phyloP scores from a whole-genome alignment of 768 basidiomycete genomes.

The Asterophora lycoperdoides region DNA sequence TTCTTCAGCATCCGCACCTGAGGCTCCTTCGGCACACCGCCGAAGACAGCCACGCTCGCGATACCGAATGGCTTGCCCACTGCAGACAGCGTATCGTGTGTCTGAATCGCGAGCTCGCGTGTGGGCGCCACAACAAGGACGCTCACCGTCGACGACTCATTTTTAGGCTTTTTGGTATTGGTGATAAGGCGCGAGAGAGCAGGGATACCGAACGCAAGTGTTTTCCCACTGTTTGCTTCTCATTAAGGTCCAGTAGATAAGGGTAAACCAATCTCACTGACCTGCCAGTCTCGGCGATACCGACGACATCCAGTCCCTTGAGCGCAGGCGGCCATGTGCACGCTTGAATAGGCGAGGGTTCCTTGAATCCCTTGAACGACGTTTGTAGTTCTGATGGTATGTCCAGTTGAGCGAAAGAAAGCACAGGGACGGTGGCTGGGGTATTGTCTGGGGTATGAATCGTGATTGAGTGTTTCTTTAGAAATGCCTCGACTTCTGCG shows the following conservation, averaged over 20 bases:
- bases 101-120: conserved; percentile 94
- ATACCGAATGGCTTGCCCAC: conserved; percentile 75
- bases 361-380: conserved; percentile 69
- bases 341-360: conserved; percentile 94
- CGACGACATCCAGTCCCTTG: conserved; percentile 81
- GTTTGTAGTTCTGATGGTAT: conserved; percentile 58
- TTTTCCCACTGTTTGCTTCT: conserved; percentile 71
- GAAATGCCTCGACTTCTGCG: conserved; percentile 56
- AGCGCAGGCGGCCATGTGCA: conserved; percentile 92
- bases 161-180: conserved; percentile 25
- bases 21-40: conserved; percentile 87
- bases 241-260: conserved; percentile 2
- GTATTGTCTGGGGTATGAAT: conserved; percentile 52
- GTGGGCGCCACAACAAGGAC: conserved; percentile 90
- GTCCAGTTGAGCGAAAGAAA: conserved; percentile 68
- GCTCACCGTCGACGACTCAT: conserved; percentile 38
- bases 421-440: conserved; percentile 55
- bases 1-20: conserved; percentile 71
- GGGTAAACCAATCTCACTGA: conserved; percentile 22
- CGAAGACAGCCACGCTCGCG: conserved; percentile 84
- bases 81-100: conserved; percentile 73
- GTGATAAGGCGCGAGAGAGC: conserved; percentile 67
- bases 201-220: conserved; percentile 92
- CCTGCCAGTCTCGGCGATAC: conserved; percentile 96
- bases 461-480: conserved; percentile 68